phyloP scores from a whole-genome alignment of 108 stramenopile species.

The Schizochytrium sp. region DNA sequence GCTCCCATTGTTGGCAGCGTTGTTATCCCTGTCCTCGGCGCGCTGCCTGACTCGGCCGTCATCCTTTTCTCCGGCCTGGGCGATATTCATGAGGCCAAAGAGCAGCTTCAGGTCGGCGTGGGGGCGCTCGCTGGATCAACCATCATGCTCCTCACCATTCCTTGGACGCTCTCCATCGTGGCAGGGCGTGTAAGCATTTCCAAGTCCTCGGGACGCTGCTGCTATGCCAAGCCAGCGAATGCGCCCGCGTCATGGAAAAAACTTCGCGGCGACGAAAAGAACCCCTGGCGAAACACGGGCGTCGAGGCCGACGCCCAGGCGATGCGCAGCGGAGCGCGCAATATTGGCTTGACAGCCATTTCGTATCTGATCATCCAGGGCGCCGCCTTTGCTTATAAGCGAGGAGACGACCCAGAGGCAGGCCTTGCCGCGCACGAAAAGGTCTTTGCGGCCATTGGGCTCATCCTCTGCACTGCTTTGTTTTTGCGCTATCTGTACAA shows the following conservation, averaged over 20 bases:
- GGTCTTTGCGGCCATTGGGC: not conserved
- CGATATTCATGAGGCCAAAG: conserved; percentile 64
- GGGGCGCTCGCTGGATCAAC: conserved; percentile 92
- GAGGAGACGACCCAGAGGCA: not conserved
- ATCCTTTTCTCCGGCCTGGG: conserved; percentile 87
- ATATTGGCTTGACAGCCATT: conserved; percentile 71
- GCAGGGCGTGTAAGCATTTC: conserved; percentile 78
- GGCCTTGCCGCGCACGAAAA: not conserved
- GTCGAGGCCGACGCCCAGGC: not conserved
- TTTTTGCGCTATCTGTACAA: not conserved
- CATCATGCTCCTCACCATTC: conserved; percentile 91
- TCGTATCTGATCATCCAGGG: conserved; percentile 79
- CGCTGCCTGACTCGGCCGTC: conserved; percentile 93
- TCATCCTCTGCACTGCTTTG: not conserved
- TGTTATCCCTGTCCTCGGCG: conserved; percentile 88
- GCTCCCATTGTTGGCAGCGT: conserved; percentile 87
- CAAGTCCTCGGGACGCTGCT: not conserved
- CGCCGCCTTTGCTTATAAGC: conserved; percentile 57
- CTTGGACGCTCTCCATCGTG: conserved; percentile 71
- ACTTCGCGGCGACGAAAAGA: conserved; percentile 8
- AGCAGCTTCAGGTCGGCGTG: conserved; percentile 80
- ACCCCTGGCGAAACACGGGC: conserved; percentile 49
- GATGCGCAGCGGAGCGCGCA: conserved; percentile 30
- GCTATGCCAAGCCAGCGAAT: conserved; percentile 33
- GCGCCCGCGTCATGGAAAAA: conserved; percentile 11